Percentiles rank a stretch among this genome's conserved stretches.
Conservation (phyloP, 805 yeast species). For the Priceomyces castillae region DNA sequence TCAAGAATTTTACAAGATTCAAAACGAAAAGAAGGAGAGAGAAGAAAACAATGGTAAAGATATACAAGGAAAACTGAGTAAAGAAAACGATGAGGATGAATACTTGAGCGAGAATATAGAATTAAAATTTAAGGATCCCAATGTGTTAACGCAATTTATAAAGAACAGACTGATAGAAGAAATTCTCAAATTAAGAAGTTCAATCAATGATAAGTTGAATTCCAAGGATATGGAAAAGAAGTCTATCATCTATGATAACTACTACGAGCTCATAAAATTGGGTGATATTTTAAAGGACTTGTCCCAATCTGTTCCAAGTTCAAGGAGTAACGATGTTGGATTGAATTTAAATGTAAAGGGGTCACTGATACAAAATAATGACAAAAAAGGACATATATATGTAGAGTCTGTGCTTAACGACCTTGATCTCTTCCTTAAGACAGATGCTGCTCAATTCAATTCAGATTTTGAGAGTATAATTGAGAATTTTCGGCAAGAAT, state of each 20-base stretch:
- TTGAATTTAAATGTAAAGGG: slow-evolving; percentile 5
- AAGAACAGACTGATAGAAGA: slow-evolving; percentile 25
- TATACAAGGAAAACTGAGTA: too few species aligned
- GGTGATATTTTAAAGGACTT: slow-evolving; percentile 48
- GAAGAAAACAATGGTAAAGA: background rate
- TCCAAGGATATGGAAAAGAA: slow-evolving; percentile 60
- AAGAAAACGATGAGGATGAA: background rate
- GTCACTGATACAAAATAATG: background rate
- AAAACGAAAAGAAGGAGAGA: slow-evolving; percentile 14
- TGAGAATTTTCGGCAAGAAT: slow-evolving; percentile 9
- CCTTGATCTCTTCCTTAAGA: slow-evolving; percentile 20
- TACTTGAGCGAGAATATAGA: slow-evolving; percentile 4
- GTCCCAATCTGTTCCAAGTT: slow-evolving; percentile 11
- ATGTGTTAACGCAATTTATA: slow-evolving; percentile 19
- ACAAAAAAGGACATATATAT: slow-evolving; percentile 14
- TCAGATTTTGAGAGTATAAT: slow-evolving; percentile 22
- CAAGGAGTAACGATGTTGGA: slow-evolving; percentile 8
- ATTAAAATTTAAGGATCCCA: slow-evolving; percentile 15
- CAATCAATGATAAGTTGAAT: slow-evolving; percentile 45
- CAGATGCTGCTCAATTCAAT: slow-evolving; percentile 17
- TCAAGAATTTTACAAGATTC: slow-evolving; percentile 40
- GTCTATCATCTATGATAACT: slow-evolving; percentile 71
- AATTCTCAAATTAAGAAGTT: slow-evolving; percentile 29
- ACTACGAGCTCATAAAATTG: slow-evolving; percentile 68
- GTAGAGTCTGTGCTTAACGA: slow-evolving; percentile 22